Evolutionary conservation across 495 filamentous ascomycete species (phyloP), one percentile per base, ranked within the genome.

Genomic region (Hyaloscypha hepaticicola): DNA sequence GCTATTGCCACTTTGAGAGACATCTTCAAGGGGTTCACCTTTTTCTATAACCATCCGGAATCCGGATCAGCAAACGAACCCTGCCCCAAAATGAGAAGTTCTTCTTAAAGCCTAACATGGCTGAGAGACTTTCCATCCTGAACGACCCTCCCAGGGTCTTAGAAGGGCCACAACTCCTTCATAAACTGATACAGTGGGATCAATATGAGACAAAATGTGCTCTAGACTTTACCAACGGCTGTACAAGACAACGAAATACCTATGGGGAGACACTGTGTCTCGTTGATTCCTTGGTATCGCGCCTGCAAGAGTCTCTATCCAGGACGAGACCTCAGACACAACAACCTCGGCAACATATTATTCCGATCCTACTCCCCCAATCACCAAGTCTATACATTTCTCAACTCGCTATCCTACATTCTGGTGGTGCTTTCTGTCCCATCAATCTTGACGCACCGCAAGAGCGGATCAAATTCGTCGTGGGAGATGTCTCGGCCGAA

Each of bases 381-480:
- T 86, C 82, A 5, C 81, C 85, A 22, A 79, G 85, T 25, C 80
- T 96, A 11, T 96, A 95, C 70, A 78, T 92, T 58, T 73, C 88
- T 0, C 80, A 88, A 52, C 72, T 96, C 5, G 91, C 86, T 0
- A 86, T 91, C 55, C 79, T 95, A 14, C 91, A 90, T 68, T 84
- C 87, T 7, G 92, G 92, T 0, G 89, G 79, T 7, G 90, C 91
- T 7, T 95, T 96, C 66, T 94, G 91, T 58, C 90, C 92, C 0
- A 76, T 96, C 41, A 83, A 86, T 60, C 77, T 87, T 16, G 90
- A 93, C 68, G 82, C 87, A 7, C 92, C 92, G 3, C 68, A 72
- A 28, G 90, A 95, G 41, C 80, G 92, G 21, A 80, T 93, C 21
- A 81, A 79, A 41, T 93, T 95, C 72, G 90, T 95, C 45, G 67